Conservation (phyloP, 495 filamentous ascomycete species). For the Talaromyces nanjingensis region DNA sequence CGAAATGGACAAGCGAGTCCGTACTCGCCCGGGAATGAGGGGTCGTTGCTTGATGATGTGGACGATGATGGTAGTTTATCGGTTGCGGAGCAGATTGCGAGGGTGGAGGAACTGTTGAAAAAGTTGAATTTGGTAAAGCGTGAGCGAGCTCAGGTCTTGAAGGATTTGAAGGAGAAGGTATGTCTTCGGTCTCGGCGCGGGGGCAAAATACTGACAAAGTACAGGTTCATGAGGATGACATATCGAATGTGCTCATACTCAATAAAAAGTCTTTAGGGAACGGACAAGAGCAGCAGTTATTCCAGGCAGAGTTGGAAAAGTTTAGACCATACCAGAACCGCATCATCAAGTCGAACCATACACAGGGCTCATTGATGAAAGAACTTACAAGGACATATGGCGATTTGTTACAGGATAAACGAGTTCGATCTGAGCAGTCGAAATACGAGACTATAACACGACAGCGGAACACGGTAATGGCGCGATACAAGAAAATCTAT, state of each 20-base stretch:
- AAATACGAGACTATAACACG: conserved; percentile 86
- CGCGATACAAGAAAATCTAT: conserved; percentile 84
- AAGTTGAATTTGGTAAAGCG: conserved; percentile 87
- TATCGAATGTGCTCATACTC: conserved; percentile 90
- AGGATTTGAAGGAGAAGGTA: conserved; percentile 96
- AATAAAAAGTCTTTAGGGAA: conserved; percentile 93
- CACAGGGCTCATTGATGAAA: conserved; percentile 89
- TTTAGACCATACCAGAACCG: conserved; percentile 90
- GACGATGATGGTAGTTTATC: conserved; percentile 72
- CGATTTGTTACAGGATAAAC: conserved; percentile 84
- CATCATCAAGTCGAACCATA: conserved; percentile 85
- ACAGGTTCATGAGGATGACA: conserved; percentile 91
- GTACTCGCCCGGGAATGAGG: conserved; percentile 51
- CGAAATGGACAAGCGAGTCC: conserved; percentile 54
- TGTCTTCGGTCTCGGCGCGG: too few species aligned
- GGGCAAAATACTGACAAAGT: neutral
- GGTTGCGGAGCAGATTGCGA: conserved; percentile 82
- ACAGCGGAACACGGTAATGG: conserved; percentile 72
- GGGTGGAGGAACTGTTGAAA: conserved; percentile 86
- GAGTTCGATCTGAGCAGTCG: conserved; percentile 86
- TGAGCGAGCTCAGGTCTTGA: conserved; percentile 83
- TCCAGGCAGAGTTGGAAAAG: conserved; percentile 92
- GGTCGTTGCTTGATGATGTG: conserved; percentile 82
- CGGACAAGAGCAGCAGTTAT: conserved; percentile 76
- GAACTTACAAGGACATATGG: conserved; percentile 86